Percentiles rank a stretch among this genome's conserved stretches.
Evolutionary conservation across 257 asterid genomes (phyloP).

Genomic region (Solanum neorickii): DNA sequence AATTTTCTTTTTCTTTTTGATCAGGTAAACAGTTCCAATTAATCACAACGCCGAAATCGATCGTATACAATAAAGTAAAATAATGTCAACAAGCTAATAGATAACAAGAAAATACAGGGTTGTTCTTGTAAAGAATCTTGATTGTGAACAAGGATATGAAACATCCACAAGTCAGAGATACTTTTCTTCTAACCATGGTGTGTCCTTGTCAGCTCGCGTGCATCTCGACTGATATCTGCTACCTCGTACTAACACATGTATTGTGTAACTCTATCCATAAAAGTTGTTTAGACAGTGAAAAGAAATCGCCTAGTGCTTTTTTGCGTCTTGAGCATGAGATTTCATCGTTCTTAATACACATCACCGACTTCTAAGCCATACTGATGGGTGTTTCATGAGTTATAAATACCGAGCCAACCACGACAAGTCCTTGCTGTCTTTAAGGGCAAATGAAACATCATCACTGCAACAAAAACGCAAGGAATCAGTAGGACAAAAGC

Average conservation of each 20-base stretch:
- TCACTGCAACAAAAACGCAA: constrained; percentile 39
- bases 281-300: neutral
- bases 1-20: too few relatives aligned
- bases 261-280: neutral
- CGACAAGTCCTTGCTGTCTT: constrained; percentile 77
- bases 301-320: neutral
- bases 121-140: neutral
- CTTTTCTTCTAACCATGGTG: neutral
- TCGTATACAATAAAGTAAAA: neutral
- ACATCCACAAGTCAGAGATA: neutral
- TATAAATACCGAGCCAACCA: constrained; percentile 78
- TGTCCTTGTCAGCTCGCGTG: neutral
- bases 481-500: neutral
- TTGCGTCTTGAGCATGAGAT: neutral
- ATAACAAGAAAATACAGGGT: neutral
- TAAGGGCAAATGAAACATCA: constrained; percentile 87
- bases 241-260: neutral
- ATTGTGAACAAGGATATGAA: neutral
- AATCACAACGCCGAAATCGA: neutral
- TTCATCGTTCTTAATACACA: neutral
- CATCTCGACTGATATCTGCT: neutral
- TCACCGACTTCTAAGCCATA: neutral
- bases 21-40: neutral
- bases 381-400: neutral
- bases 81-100: neutral